Evolutionary conservation across 78 protist species (phyloP), one percentile per base, ranked within the genome.

Genomic region (Dictyostelium capitatum): DNA sequence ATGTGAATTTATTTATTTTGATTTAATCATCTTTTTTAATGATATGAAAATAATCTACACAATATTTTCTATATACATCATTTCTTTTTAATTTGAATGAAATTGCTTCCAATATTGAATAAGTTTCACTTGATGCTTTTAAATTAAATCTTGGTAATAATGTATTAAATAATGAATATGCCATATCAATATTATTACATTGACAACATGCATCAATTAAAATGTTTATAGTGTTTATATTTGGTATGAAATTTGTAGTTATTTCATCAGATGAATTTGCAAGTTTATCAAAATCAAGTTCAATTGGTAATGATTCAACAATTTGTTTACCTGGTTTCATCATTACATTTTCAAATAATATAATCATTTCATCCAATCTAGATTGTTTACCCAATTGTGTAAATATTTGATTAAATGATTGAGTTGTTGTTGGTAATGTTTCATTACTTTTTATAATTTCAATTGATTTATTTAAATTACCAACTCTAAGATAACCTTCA

Each of bases 21-120:
- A 37, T 12, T 43, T 74, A 47, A 47, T 74, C 64, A 23, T 32
- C 48, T 48, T 75, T 78, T 83, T 87, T 87, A 30, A 65, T 64
- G 0, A 87, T 77, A 65, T 87, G 93, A 51, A 87, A 87, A 56
- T 74, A n/a, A 48, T 77, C 53, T 6, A n/a, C 53, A 78, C 93
- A 87, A 51, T 78, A 48, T 87, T 77, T 41, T 15, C 65, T 74
- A 43, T 87, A 87, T 9, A 77, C 10, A 32, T 75, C 83, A 51
- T 53, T 65, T 59, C 50, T 28, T 4, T 30, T 32, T 20, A 37
- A 43, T 65, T 87, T 87, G 14, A 87, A 77, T 46, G 93, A 75
- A 0, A 87, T 62, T 8, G 93, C 93, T 41, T 87, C 93, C 32
- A 87, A 46, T 19, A 37, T 32, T 15, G 85, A 77, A 56, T 50